Evolutionary conservation across 31 red algal genomes (phyloP).

Genomic region (Bonnemaisonia californica): DNA sequence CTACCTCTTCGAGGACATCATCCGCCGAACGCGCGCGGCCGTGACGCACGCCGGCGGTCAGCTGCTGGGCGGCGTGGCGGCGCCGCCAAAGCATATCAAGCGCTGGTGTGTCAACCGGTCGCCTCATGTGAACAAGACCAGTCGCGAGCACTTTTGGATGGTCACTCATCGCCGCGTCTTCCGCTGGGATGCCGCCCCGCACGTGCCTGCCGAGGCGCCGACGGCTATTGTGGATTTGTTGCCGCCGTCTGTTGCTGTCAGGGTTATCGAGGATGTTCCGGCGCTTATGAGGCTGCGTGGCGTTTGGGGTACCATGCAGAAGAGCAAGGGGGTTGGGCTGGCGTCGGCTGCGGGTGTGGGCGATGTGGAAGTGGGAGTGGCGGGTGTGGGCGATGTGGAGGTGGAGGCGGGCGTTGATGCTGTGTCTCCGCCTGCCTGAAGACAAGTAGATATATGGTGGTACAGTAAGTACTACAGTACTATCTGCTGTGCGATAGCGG

Average conservation of each 20-base stretch:
- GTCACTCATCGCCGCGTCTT: slow-evolving; percentile 48
- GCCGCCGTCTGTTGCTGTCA: slow-evolving; percentile 62
- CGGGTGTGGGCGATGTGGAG: too few species aligned
- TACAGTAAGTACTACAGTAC: too few species aligned
- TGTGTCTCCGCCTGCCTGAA: too few species aligned
- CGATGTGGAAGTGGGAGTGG: too few species aligned
- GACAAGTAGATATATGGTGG: too few species aligned
- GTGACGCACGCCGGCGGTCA: slow-evolving; percentile 66
- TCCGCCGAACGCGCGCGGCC: slow-evolving; percentile 51
- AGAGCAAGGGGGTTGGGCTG: not conserved
- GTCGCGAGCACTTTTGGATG: slow-evolving; percentile 78
- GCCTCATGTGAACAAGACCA: slow-evolving; percentile 81
- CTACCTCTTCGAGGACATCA: slow-evolving; percentile 61
- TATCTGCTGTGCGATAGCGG: too few species aligned
- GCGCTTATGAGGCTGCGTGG: slow-evolving; percentile 52
- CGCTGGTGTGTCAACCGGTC: slow-evolving; percentile 78
- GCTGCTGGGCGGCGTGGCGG: slow-evolving; percentile 39
- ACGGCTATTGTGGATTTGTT: slow-evolving; percentile 30
- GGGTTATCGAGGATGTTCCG: slow-evolving; percentile 45
- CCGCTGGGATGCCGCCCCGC: slow-evolving; percentile 57
- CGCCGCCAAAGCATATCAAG: slow-evolving; percentile 62
- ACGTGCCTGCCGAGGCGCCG: slow-evolving; percentile 49
- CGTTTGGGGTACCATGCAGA: slow-evolving; percentile 50
- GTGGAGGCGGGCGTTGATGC: too few species aligned
- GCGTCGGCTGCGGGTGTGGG: too few species aligned